Conservation (phyloP, 495 filamentous ascomycete genomes). For the Margaritispora aquatica region DNA sequence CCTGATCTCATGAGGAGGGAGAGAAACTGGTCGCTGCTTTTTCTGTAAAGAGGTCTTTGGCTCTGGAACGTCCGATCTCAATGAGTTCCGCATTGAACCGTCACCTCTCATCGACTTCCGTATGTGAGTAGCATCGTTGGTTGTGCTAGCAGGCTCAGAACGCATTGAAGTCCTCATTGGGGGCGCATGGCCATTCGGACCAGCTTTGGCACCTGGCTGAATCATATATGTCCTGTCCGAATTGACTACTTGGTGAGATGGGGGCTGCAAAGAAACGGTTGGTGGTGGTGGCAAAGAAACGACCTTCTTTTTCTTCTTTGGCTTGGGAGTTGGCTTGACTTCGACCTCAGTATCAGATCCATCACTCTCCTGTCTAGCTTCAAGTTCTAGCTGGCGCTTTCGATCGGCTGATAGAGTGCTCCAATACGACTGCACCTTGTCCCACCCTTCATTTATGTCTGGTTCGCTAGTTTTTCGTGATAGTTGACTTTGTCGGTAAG, state of each 20-base stretch:
- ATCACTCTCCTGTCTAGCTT: conserved; percentile 43
- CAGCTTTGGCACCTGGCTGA: conserved; percentile 34
- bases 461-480: conserved; percentile 19
- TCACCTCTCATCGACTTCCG: conserved; percentile 30
- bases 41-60: conserved; percentile 13
- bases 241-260: conserved; percentile 8
- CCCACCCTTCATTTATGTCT: conserved; percentile 46
- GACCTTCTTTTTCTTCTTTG: conserved; percentile 35
- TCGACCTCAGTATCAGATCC: conserved; percentile 34
- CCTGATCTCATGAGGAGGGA: conserved; percentile 25
- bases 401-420: conserved; percentile 51
- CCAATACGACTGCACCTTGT: conserved; percentile 58
- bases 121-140: conserved; percentile 25
- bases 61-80: conserved; percentile 13
- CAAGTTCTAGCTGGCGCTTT: conserved; percentile 48
- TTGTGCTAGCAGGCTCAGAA: conserved; percentile 21
- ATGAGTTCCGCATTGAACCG: conserved; percentile 16
- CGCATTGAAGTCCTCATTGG: conserved; percentile 37
- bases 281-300: conserved; percentile 3
- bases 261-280: neutral
- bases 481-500: conserved; percentile 10
- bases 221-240: conserved; percentile 33
- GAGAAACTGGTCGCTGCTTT: conserved; percentile 16
- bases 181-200: conserved; percentile 22
- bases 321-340: conserved; percentile 28